Base-by-base conservation (phyloP, 441 rosid species). In the Codiaeum variegatum region DNA sequence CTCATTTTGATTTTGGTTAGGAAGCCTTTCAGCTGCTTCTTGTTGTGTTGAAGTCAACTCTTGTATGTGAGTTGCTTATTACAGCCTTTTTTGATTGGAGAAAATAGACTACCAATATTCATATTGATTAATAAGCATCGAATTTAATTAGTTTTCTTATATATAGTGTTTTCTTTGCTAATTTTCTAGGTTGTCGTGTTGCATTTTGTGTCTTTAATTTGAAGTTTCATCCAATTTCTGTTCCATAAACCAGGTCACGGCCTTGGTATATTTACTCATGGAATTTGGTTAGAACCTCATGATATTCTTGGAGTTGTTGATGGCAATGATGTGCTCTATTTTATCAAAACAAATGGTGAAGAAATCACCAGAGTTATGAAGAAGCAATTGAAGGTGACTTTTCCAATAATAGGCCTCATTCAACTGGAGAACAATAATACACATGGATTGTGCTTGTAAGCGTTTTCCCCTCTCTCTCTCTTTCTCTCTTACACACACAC, bases 221-320 rank as follows among this genome's bases (percentile, higher is more conserved):
- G 67, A 75, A 63, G 67, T 66, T 54, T 8, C 77, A 75, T 81
- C 52, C 75, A 64, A 80, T 61, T 74, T 82, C 26, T 82, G 72
- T 78, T 79, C 66, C 70, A 67, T 81, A 49, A 74, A 65, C 71
- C 84, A 95, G 99, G 89, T 73, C 67, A 80, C 72, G 74, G 80
- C 71, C 77, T 71, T 66, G 76, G 84, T 79, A 79, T 87, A 52
- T 93, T 86, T 84, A 81, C 81, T 65, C 84, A 78, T 77, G 97
- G 98, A 79, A 86, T 84, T 67, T 95, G 99, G 98, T 93, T 94
- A 13, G 99, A 88, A 82, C 75, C 84, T 73, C 94, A 88, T 75
- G 90, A 90, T 83, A 79, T 93, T 77, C 94, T 95, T 76, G 97
- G 96, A 84, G 81, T 93, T 62, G 75, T 78, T 76, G 92, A 91